phyloP scores from a whole-genome alignment of 2,329 filamentous ascomycete genomes.

The Diplodia intermedia region DNA sequence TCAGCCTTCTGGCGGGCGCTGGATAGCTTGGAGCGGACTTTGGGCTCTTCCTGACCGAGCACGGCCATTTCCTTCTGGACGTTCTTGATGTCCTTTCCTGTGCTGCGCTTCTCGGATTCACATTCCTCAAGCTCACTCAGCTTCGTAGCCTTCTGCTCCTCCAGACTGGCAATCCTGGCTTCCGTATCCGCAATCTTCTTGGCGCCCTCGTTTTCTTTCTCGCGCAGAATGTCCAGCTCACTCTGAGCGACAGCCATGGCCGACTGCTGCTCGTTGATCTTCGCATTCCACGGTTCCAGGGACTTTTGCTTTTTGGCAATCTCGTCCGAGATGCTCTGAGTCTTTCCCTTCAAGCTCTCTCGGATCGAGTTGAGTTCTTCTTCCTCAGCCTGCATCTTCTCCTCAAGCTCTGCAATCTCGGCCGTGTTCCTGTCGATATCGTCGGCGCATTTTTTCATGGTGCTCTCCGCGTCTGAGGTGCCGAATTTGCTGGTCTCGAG shows the following conservation, averaged over 20 bases:
- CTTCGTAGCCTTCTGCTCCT: slow-evolving; percentile 75
- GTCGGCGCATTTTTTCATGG: slow-evolving; percentile 76
- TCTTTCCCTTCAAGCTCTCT: slow-evolving; percentile 91
- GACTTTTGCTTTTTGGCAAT: slow-evolving; percentile 93
- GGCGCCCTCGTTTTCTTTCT: slow-evolving; percentile 86
- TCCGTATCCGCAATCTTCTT: slow-evolving; percentile 84
- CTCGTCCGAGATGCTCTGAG: slow-evolving; percentile 89
- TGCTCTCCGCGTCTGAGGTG: slow-evolving; percentile 74
- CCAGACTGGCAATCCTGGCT: slow-evolving; percentile 75
- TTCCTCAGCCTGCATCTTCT: slow-evolving; percentile 78
- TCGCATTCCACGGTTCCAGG: slow-evolving; percentile 94
- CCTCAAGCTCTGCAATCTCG: slow-evolving; percentile 79
- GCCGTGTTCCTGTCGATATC: slow-evolving; percentile 78
- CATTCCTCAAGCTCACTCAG: slow-evolving; percentile 76
- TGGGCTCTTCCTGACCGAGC: slow-evolving; percentile 78
- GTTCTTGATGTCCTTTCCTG: slow-evolving; percentile 77
- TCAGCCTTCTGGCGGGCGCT: slow-evolving; percentile 93
- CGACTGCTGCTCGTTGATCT: slow-evolving; percentile 95
- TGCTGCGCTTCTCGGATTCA: slow-evolving; percentile 71
- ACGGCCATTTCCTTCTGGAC: slow-evolving; percentile 75
- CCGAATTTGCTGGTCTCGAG: slow-evolving; percentile 78
- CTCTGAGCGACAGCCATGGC: slow-evolving; percentile 93
- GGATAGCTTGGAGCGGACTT: slow-evolving; percentile 83
- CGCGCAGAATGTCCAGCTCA: slow-evolving; percentile 87
- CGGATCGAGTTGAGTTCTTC: slow-evolving; percentile 82